Conservation (phyloP, 352 stramenopile species). For the Blastocystis hominis region DNA sequence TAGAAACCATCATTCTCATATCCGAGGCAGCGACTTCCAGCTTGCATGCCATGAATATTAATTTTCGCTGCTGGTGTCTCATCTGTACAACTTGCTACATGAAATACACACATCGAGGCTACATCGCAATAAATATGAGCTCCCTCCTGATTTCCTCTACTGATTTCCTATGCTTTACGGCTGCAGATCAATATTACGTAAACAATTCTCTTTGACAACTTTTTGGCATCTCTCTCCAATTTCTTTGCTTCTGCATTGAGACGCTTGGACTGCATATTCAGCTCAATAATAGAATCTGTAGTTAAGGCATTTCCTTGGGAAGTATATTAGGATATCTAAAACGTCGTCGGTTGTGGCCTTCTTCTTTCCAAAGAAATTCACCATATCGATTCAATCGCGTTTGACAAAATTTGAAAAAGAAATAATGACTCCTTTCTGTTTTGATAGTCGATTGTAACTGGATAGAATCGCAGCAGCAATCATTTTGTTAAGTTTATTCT, state of each 20-base stretch:
- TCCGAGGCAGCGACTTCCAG: neutral
- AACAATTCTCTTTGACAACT: neutral
- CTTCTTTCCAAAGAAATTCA: constrained; percentile 45
- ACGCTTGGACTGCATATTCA: neutral
- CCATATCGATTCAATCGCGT: neutral
- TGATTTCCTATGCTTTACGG: constrained; percentile 5
- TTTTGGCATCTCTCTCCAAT: constrained; percentile 12
- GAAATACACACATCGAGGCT: neutral
- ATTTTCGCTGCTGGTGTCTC: neutral
- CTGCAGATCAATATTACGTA: neutral
- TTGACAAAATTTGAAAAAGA: neutral
- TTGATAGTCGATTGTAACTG: no score
- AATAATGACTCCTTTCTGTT: no score
- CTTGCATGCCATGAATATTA: constrained; percentile 31
- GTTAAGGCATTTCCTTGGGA: neutral
- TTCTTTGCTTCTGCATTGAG: neutral
- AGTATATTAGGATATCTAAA: constrained; percentile 21
- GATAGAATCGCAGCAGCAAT: no score
- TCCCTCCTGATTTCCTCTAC: constrained; percentile 18
- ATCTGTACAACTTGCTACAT: neutral
- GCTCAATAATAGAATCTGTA: constrained; percentile 18
- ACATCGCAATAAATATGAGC: neutral
- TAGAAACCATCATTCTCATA: neutral
- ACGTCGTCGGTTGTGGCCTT: neutral
- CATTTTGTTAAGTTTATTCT: no score